A percentile compares a stretch with the other conserved stretches of the same genome.
These are phyloP conservation scores for Barnettozyma salicaria DNA, from an alignment of 805 yeast genomes.

Conservation along the genomic window DNA sequence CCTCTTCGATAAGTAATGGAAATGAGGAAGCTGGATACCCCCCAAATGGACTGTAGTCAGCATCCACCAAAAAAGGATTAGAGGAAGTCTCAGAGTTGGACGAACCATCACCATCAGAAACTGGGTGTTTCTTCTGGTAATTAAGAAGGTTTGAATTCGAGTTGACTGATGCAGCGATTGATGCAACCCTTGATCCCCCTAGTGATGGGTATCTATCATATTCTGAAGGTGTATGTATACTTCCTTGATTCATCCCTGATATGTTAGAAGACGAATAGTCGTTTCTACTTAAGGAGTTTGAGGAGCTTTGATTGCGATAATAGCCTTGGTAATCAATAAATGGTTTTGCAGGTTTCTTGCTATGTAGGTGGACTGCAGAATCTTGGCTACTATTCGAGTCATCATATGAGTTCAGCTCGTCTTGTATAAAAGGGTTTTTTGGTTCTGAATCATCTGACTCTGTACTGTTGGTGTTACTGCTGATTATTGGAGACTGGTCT, in stretches of 20 bases:
- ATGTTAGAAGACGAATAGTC: slow-evolving; percentile 23
- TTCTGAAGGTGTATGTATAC: slow-evolving; percentile 42
- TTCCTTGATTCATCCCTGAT: slow-evolving; percentile 19
- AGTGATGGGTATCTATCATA: slow-evolving; percentile 66
- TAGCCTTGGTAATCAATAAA: slow-evolving; percentile 38
- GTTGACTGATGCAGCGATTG: slow-evolving; percentile 38
- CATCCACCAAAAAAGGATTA: slow-evolving; percentile 43
- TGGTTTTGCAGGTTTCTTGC: slow-evolving; percentile 25
- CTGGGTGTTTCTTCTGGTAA: slow-evolving; percentile 15
- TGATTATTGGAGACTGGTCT: slow-evolving; percentile 21
- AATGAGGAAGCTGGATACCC: slow-evolving; percentile 93
- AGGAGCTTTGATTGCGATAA: slow-evolving; percentile 36
- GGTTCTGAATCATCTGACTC: slow-evolving; percentile 23
- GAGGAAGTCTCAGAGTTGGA: slow-evolving; percentile 24
- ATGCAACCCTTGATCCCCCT: slow-evolving; percentile 49
- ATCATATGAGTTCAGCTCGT: slow-evolving; percentile 23
- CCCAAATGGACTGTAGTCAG: slow-evolving; percentile 87
- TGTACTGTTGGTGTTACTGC: slow-evolving; percentile 15
- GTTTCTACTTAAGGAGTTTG: slow-evolving; percentile 29
- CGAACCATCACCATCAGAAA: slow-evolving; percentile 12
- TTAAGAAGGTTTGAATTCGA: slow-evolving; percentile 25
- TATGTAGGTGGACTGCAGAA: slow-evolving; percentile 9
- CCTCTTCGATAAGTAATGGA: slow-evolving; percentile 87
- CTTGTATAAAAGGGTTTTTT: slow-evolving; percentile 27
- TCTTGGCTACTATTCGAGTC: slow-evolving; percentile 21